Percentiles rank a stretch among this genome's conserved stretches.
Conservation (phyloP, 768 basidiomycete species). For the Rhodotorula sphaerocarpa region DNA sequence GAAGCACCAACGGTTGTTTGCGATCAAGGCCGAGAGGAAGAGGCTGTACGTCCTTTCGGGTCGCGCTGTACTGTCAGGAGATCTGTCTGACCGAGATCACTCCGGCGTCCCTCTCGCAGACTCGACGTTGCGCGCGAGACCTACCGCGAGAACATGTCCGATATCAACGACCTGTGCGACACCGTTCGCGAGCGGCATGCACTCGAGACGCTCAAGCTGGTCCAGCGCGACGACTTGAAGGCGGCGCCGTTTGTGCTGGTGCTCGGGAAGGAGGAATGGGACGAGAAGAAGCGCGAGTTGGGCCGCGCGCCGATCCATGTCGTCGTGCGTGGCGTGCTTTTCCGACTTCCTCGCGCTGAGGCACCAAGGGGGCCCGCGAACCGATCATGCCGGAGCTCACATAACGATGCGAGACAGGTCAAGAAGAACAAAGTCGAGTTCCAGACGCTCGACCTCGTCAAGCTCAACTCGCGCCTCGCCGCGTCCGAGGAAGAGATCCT, state of each 20-base stretch:
- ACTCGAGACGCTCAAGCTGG: slow-evolving; percentile 27
- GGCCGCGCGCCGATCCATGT: slow-evolving; percentile 29
- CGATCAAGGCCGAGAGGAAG: slow-evolving; percentile 54
- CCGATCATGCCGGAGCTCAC: not conserved
- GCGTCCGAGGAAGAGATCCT: slow-evolving; percentile 85
- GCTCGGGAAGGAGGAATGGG: slow-evolving; percentile 23
- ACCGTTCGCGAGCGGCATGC: slow-evolving; percentile 18
- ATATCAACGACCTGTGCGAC: slow-evolving; percentile 61
- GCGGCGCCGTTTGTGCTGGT: slow-evolving; percentile 35
- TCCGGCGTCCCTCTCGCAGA: slow-evolving; percentile 51
- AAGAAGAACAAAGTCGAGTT: slow-evolving; percentile 38
- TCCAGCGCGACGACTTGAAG: slow-evolving; percentile 10
- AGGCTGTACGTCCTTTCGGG: slow-evolving; percentile 4
- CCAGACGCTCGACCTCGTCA: slow-evolving; percentile 36
- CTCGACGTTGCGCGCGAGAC: slow-evolving; percentile 93
- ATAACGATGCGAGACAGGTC: slow-evolving; percentile 9
- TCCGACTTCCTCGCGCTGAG: too few species aligned
- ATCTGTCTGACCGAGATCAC: slow-evolving; percentile 56
- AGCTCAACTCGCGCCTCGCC: slow-evolving; percentile 61
- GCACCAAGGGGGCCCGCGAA: too few species aligned
- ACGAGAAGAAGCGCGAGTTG: slow-evolving; percentile 15
- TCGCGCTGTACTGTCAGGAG: not conserved
- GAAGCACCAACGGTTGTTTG: slow-evolving; percentile 76
- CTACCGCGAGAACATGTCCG: slow-evolving; percentile 83
- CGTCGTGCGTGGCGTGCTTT: not conserved